Base-by-base conservation (phyloP, 805 yeast species). In the Metschnikowia amazonensis region DNA sequence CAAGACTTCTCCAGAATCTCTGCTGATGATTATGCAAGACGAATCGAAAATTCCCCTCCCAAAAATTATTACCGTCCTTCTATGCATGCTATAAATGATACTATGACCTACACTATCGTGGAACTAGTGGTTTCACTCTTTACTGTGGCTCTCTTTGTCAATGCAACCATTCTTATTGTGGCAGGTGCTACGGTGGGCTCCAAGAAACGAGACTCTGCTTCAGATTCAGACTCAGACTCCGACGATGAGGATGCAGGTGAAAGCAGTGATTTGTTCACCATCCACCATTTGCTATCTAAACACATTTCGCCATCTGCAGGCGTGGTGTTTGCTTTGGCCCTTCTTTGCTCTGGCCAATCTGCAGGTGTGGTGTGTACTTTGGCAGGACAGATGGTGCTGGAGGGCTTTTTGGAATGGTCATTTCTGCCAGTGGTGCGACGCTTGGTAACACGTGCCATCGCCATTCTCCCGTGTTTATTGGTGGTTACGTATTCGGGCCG, bases 341-440 rank as follows among this genome's bases (percentile, higher is more conserved):
- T 89, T 65, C 70, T 89, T 37, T 89, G 86, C 60, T 83, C 92
- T 11, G 97, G 97, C n/a, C 92, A 89, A 60, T 84, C 94, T 57
- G 97, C 97, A 2, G 97, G 97, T 34, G 86, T 92, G 32, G 95
- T 89, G 16, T 89, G 96, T 60, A 90, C 97, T 0, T 75, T 90
- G 57, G 90, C 97, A 1, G 96, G 97, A 30, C 97, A 89, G 62
- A 87, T 88, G 81, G 95, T 89, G 7, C 81, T 88, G 58, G 96
- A 89, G 63, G 97, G 97, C 1, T 90, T 89, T 57, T 72, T 88
- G 21, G 72, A 77, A 49, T 86, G 95, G 86, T 70, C 85, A 5
- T 75, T 89, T 49, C 80, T 86, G 29, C 97, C 97, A 1, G 89
- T 89, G 68, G 71, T 84, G 2, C 77, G 95, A 45, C 75, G 96